Evolutionary conservation across 1,284 basidiomycete genomes (phyloP).

Genomic region (Xerocomus nothofagi): DNA sequence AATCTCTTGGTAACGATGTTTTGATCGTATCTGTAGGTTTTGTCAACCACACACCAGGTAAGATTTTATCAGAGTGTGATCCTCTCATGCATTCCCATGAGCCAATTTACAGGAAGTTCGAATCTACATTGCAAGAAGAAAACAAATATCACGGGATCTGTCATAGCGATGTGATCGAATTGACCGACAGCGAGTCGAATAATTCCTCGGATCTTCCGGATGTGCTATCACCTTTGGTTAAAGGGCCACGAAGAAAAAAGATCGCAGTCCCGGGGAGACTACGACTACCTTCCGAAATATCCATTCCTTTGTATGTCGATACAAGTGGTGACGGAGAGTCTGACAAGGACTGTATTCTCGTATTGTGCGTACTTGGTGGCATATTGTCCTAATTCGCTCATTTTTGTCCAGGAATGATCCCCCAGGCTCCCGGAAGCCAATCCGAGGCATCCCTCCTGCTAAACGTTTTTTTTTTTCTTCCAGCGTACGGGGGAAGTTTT

Average conservation of each 20-base stretch:
- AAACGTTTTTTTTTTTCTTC: slow-evolving; percentile 13
- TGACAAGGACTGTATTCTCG: slow-evolving; percentile 44
- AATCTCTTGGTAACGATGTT: background rate
- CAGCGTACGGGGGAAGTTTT: background rate
- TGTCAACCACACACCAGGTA: slow-evolving; percentile 13
- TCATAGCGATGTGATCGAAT: slow-evolving; percentile 29
- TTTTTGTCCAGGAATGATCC: slow-evolving; percentile 41
- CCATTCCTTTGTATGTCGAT: slow-evolving; percentile 32
- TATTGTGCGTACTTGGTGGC: slow-evolving; percentile 40
- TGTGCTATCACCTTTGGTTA: slow-evolving; percentile 28
- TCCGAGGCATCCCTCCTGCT: slow-evolving; percentile 27
- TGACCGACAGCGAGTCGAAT: slow-evolving; percentile 34
- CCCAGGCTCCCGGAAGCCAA: slow-evolving; percentile 45
- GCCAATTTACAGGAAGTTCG: slow-evolving; percentile 6
- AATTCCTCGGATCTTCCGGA: slow-evolving; percentile 26
- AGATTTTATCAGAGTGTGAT: background rate
- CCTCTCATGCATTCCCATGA: background rate
- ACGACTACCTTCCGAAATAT: slow-evolving; percentile 7
- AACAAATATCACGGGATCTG: background rate
- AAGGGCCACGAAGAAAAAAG: slow-evolving; percentile 3
- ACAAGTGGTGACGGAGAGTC: slow-evolving; percentile 36
- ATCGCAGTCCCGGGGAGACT: slow-evolving; percentile 6
- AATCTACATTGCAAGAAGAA: background rate
- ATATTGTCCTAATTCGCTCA: background rate
- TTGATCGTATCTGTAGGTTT: slow-evolving; percentile 12